Percentiles rank a stretch among this genome's conserved stretches.
Conservation (phyloP, 2,329 filamentous ascomycete genomes). For the Botryotinia calthae region DNA sequence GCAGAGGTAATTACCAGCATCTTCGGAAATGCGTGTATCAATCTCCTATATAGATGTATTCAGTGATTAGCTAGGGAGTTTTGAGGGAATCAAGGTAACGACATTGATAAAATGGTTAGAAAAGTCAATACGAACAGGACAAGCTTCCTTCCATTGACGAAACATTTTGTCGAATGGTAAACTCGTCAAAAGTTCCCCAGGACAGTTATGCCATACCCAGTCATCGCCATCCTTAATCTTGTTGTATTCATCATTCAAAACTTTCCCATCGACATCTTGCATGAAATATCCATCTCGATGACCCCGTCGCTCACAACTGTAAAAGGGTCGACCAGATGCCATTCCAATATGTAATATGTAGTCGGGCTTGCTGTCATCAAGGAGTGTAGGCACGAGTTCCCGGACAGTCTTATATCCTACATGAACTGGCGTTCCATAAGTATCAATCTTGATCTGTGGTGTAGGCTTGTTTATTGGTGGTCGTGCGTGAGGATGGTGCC, state of each 20-base stretch:
- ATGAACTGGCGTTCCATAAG: constrained; percentile 64
- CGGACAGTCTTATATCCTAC: constrained; percentile 70
- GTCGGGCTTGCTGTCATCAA: constrained; percentile 50
- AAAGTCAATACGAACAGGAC: constrained; percentile 44
- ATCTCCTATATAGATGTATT: background rate
- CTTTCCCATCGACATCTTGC: constrained; percentile 65
- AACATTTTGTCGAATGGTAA: constrained; percentile 58
- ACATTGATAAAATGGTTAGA: constrained; percentile 3
- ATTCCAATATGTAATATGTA: constrained; percentile 77
- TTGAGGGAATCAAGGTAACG: constrained; percentile 35
- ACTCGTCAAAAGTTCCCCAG: constrained; percentile 55
- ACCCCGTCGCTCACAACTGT: constrained; percentile 67
- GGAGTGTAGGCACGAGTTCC: constrained; percentile 58
- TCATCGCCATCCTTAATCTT: constrained; percentile 41
- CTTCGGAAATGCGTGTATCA: constrained; percentile 60
- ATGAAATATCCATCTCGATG: constrained; percentile 71
- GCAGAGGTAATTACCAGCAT: constrained; percentile 72
- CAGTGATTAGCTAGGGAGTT: background rate
- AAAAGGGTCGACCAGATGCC: constrained; percentile 62
- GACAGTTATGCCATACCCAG: constrained; percentile 56
- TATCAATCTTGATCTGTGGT: constrained; percentile 58
- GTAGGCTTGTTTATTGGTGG: constrained; percentile 36
- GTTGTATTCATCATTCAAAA: constrained; percentile 48
- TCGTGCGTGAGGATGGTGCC: constrained; percentile 13
- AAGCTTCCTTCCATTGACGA: constrained; percentile 52